Conservation (phyloP, 805 yeast species). For the Hanseniaspora guilliermondii region DNA sequence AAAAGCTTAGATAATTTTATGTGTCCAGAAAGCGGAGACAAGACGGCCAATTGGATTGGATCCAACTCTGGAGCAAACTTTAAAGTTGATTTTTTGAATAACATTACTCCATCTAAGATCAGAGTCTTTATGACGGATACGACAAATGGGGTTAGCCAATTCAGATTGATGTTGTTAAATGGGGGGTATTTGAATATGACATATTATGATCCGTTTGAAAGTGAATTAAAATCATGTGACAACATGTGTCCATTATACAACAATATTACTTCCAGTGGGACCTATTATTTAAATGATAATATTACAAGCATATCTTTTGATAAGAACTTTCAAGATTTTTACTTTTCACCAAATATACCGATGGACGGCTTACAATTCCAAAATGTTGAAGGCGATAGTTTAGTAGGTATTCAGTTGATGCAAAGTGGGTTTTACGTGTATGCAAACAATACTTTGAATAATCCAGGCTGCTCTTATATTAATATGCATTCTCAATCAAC, state of each 20-base stretch:
- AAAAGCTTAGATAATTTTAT: conserved; percentile 29
- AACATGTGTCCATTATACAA: conserved; percentile 71
- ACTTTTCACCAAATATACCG: conserved; percentile 55
- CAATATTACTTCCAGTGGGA: conserved; percentile 21
- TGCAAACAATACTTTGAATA: conserved; percentile 65
- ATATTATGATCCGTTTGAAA: conserved; percentile 62
- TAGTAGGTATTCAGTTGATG: conserved; percentile 62
- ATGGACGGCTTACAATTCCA: conserved; percentile 52
- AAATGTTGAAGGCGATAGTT: conserved; percentile 40
- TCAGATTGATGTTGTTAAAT: conserved; percentile 64
- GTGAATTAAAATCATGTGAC: conserved; percentile 54
- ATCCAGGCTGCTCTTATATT: conserved; percentile 41
- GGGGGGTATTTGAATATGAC: conserved; percentile 85
- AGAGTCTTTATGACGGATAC: conserved; percentile 52
- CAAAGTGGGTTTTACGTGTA: conserved; percentile 44
- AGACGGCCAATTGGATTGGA: conserved; percentile 41
- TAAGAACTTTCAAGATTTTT: conserved; percentile 62
- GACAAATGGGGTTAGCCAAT: conserved; percentile 39
- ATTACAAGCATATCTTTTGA: conserved; percentile 30
- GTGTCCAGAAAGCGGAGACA: conserved; percentile 41
- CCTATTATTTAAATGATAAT: conserved; percentile 24
- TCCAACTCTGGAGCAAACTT: conserved; percentile 49
- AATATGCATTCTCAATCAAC: conserved; percentile 23
- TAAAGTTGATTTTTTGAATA: conserved; percentile 45
- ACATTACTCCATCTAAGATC: conserved; percentile 54